Percentiles rank a stretch among this genome's conserved stretches.
These are phyloP conservation scores for Massarina eburnea DNA, from an alignment of 2,329 filamentous ascomycete species.

Conservation along the genomic window DNA sequence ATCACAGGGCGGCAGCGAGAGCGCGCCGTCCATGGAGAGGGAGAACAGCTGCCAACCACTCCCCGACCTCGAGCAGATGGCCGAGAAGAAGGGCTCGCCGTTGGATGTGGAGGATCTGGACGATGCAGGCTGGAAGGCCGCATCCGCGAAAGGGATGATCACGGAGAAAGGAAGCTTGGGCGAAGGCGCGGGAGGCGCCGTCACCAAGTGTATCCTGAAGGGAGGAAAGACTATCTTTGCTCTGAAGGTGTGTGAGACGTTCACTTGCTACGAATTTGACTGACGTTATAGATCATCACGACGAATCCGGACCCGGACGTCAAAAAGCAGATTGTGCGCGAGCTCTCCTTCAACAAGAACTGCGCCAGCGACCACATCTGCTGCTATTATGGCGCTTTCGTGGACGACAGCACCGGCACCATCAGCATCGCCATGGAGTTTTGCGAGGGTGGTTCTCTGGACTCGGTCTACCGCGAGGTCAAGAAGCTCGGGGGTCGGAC, in stretches of 20 bases:
- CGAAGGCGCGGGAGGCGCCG: constrained; percentile 92
- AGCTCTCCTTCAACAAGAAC: constrained; percentile 96
- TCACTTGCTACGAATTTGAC: background rate
- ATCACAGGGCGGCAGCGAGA: constrained; percentile 73
- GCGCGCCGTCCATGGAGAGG: constrained; percentile 71
- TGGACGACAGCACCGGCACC: constrained; percentile 91
- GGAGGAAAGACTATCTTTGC: constrained; percentile 94
- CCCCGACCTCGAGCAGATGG: constrained; percentile 76
- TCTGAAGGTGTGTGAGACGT: constrained; percentile 68
- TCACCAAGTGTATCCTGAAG: constrained; percentile 86
- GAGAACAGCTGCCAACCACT: constrained; percentile 79
- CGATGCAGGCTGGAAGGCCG: constrained; percentile 92
- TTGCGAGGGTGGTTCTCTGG: constrained; percentile 92
- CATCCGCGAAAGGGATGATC: constrained; percentile 85
- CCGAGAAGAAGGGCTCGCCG: constrained; percentile 76
- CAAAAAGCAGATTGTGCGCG: constrained; percentile 96
- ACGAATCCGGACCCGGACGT: constrained; percentile 97
- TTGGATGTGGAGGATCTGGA: constrained; percentile 93
- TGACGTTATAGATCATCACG: constrained; percentile 72
- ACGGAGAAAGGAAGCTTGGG: constrained; percentile 86
- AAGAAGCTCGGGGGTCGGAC: constrained; percentile 93
- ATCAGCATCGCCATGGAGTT: constrained; percentile 99
- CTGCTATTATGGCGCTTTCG: constrained; percentile 95
- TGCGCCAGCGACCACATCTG: constrained; percentile 96
- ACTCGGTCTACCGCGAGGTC: constrained; percentile 96